Evolutionary conservation across 1,139 yeast genomes (phyloP).

Genomic region (Waltiozyma sp.): DNA sequence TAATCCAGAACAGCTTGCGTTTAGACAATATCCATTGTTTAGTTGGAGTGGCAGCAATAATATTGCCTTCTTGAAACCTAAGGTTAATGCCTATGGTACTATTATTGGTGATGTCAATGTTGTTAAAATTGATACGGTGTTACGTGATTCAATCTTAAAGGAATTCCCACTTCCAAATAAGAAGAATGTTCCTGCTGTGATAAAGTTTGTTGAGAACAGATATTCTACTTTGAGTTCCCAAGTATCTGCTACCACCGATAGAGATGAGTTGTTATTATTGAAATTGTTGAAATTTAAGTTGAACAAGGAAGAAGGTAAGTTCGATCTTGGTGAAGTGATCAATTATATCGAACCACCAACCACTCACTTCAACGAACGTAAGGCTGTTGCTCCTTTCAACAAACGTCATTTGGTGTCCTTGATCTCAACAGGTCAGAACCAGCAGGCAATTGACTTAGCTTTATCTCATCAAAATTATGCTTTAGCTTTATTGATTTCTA

Average conservation of each 20-base stretch:
- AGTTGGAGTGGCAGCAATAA: constrained; percentile 50
- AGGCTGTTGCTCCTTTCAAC: constrained; percentile 8
- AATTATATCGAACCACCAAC: constrained; percentile 6
- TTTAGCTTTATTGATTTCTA: constrained; percentile 61
- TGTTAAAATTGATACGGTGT: constrained; percentile 22
- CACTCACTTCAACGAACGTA: neutral
- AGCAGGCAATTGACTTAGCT: constrained; percentile 54
- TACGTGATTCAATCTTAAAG: constrained; percentile 20
- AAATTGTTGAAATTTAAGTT: constrained; percentile 16
- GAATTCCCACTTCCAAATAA: constrained; percentile 22
- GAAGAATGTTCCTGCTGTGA: constrained; percentile 11
- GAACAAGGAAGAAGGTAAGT: constrained; percentile 6
- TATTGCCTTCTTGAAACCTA: constrained; percentile 35
- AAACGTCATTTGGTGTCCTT: constrained; percentile 15
- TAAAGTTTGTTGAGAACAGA: constrained; percentile 12
- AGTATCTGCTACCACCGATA: constrained; percentile 2
- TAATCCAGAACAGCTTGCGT: constrained; percentile 20
- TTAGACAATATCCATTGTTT: constrained; percentile 69
- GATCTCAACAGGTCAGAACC: constrained; percentile 42
- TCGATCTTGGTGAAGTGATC: constrained; percentile 13
- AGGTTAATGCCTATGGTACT: neutral
- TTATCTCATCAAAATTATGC: constrained; percentile 66
- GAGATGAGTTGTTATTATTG: constrained; percentile 13
- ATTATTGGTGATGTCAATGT: constrained; percentile 22
- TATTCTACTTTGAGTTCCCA: constrained; percentile 4